A percentile compares a stretch with the other conserved stretches of the same genome.
These are phyloP conservation scores for Saccharomyces jurei DNA, from an alignment of 805 yeast species.

Conservation along the genomic window DNA sequence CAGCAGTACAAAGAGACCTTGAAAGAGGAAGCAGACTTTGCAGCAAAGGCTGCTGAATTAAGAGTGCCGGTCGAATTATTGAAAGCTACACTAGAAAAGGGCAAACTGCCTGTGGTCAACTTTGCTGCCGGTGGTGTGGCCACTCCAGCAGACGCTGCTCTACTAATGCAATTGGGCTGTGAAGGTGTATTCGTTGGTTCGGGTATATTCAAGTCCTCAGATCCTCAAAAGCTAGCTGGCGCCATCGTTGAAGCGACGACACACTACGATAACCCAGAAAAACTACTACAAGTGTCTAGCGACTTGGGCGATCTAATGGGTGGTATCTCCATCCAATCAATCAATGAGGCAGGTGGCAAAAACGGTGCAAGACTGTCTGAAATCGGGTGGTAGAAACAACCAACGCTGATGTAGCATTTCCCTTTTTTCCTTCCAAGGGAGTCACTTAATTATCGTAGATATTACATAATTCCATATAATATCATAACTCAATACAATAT, in stretches of 20 bases:
- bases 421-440: neutral
- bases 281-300: conserved; percentile 55
- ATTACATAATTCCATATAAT: too few species aligned
- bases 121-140: conserved; percentile 89
- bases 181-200: conserved; percentile 75
- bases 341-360: conserved; percentile 33
- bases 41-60: conserved; percentile 43
- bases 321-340: conserved; percentile 52
- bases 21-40: conserved; percentile 39
- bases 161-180: conserved; percentile 74
- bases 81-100: conserved; percentile 35
- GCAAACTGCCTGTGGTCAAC: conserved; percentile 72
- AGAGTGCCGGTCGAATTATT: conserved; percentile 55
- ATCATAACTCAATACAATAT: neutral
- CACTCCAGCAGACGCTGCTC: conserved; percentile 81
- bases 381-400: conserved; percentile 41
- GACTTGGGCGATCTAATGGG: conserved; percentile 72
- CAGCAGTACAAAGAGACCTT: conserved; percentile 30
- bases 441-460: neutral
- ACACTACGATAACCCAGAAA: conserved; percentile 51
- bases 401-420: neutral
- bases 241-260: conserved; percentile 79
- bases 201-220: conserved; percentile 65
- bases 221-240: conserved; percentile 63
- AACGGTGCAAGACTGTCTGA: conserved; percentile 34